phyloP scores from a whole-genome alignment of 768 basidiomycete genomes.

The Pleurotus sapidus region DNA sequence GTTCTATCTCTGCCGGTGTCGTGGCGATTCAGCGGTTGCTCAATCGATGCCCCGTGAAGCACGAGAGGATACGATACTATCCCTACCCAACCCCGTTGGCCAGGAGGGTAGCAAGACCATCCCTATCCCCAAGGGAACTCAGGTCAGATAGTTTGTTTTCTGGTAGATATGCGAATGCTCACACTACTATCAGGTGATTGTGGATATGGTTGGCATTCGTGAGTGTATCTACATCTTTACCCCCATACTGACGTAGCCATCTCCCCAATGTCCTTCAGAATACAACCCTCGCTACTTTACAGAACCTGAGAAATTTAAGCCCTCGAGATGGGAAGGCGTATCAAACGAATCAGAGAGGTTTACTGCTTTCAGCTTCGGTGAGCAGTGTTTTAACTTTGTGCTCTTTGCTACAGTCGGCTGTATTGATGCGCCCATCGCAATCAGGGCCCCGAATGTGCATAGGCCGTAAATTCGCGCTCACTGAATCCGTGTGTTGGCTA shows the following conservation, averaged over 20 bases:
- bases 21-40: slow-evolving; percentile 29
- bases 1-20: too few species aligned
- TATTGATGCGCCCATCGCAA: neutral
- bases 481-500: slow-evolving; percentile 41
- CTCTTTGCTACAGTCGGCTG: too few species aligned
- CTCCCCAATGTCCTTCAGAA: slow-evolving; percentile 12
- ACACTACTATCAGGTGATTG: slow-evolving; percentile 24
- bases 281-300: slow-evolving; percentile 27
- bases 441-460: slow-evolving; percentile 40
- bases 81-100: slow-evolving; percentile 35
- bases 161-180: neutral
- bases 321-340: slow-evolving; percentile 30
- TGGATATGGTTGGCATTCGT: slow-evolving; percentile 51
- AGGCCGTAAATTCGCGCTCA: slow-evolving; percentile 41
- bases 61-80: slow-evolving; percentile 36
- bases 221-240: slow-evolving; percentile 19
- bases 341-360: slow-evolving; percentile 15
- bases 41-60: slow-evolving; percentile 40
- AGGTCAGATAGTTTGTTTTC: slow-evolving; percentile 19
- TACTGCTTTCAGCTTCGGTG: slow-evolving; percentile 21
- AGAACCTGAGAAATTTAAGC: slow-evolving; percentile 25
- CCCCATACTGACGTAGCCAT: neutral
- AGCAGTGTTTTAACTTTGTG: neutral
- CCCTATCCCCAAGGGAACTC: slow-evolving; percentile 35
- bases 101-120: slow-evolving; percentile 34